These are phyloP conservation scores for Parachaetomium inaequale DNA, from an alignment of 495 filamentous ascomycete species.

Conservation along the genomic window DNA sequence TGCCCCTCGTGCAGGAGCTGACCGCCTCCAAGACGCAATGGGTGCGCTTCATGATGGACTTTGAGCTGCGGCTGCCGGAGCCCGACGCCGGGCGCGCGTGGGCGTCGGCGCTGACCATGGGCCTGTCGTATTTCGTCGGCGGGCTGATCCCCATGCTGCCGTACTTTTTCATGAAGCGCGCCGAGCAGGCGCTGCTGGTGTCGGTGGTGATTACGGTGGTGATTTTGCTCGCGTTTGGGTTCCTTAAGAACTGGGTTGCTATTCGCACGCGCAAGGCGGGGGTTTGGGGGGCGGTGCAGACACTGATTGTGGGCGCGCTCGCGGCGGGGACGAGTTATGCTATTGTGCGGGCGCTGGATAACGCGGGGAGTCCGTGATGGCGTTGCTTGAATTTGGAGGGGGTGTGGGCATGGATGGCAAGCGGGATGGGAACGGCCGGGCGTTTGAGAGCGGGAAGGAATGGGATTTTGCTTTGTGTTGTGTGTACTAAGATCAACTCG, in stretches of 20 bases:
- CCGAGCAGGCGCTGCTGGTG: slow-evolving; percentile 45
- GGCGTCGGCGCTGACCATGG: slow-evolving; percentile 51
- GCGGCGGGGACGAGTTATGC: slow-evolving; percentile 46
- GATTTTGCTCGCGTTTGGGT: slow-evolving; percentile 53
- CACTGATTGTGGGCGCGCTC: slow-evolving; percentile 39
- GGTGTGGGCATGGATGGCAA: too few relatives aligned
- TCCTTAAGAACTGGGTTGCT: slow-evolving; percentile 43
- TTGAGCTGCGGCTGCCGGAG: slow-evolving; percentile 47
- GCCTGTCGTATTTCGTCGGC: slow-evolving; percentile 52
- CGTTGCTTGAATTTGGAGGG: not conserved
- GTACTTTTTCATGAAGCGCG: slow-evolving; percentile 49
- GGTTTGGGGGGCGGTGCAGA: slow-evolving; percentile 41
- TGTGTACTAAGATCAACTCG: too few relatives aligned
- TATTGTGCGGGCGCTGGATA: slow-evolving; percentile 36
- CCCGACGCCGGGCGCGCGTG: slow-evolving; percentile 42
- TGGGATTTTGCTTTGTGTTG: too few relatives aligned
- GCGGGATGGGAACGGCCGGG: too few relatives aligned
- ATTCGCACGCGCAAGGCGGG: slow-evolving; percentile 34
- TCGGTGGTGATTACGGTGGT: slow-evolving; percentile 51
- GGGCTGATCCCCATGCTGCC: slow-evolving; percentile 57
- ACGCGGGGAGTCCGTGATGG: not conserved
- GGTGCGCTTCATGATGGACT: slow-evolving; percentile 55
- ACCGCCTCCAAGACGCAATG: slow-evolving; percentile 40
- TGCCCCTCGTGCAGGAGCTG: slow-evolving; percentile 41
- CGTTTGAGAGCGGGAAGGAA: too few relatives aligned